Conservation (phyloP, 805 yeast species). For the Sugiyamaella lignohabitans region DNA sequence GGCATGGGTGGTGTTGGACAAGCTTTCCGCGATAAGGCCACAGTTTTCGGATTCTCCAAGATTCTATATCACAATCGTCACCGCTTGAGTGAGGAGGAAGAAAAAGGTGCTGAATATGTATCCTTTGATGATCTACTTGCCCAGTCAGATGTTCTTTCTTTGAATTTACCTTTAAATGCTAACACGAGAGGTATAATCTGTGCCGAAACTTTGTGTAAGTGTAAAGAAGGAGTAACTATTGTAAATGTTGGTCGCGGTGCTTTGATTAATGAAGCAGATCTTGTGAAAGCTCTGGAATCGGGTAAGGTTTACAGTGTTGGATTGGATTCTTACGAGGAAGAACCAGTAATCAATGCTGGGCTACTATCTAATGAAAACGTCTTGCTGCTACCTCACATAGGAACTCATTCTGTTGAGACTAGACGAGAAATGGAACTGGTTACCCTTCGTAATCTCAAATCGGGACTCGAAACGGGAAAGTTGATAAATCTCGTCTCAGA, state of each 20-base stretch:
- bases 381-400: constrained; percentile 53
- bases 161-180: constrained; percentile 46
- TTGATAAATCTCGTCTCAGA: constrained; percentile 79
- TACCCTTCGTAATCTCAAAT: constrained; percentile 59
- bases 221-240: constrained; percentile 47
- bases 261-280: constrained; percentile 45
- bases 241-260: constrained; percentile 57
- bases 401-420: constrained; percentile 34
- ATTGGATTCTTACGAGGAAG: constrained; percentile 51
- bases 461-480: constrained; percentile 53
- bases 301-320: constrained; percentile 49
- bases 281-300: constrained; percentile 39
- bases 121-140: constrained; percentile 42
- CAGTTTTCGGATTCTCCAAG: constrained; percentile 44
- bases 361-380: constrained; percentile 40
- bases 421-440: constrained; percentile 71
- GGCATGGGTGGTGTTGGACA: constrained; percentile 61
- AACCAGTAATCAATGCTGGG: constrained; percentile 46
- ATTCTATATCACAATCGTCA: constrained; percentile 47
- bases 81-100: constrained; percentile 41
- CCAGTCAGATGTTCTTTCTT: constrained; percentile 41
- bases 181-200: constrained; percentile 45
- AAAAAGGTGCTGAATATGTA: constrained; percentile 39
- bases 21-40: constrained; percentile 44
- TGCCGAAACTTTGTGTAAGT: constrained; percentile 38